phyloP scores from a whole-genome alignment of 2,329 filamentous ascomycete genomes.

The Fusarium subglutinans region DNA sequence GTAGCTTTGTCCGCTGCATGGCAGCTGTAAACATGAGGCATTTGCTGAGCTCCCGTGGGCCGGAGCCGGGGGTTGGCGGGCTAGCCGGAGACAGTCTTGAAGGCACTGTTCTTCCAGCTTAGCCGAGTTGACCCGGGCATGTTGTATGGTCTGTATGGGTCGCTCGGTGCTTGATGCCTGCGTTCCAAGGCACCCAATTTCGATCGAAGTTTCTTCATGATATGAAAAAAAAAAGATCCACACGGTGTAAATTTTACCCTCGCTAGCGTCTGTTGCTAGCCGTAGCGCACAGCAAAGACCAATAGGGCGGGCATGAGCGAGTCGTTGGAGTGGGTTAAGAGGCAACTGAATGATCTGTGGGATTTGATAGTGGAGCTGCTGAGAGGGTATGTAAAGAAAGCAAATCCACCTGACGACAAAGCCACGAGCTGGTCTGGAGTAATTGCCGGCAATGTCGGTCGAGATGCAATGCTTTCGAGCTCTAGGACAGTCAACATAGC shows the following conservation, averaged over 20 bases:
- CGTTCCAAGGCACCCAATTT: slow-evolving; percentile 40
- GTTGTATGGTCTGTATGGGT: slow-evolving; percentile 13
- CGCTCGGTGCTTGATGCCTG: slow-evolving; percentile 37
- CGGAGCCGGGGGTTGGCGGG: slow-evolving; percentile 41
- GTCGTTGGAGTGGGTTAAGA: slow-evolving; percentile 32
- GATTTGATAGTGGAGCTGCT: slow-evolving; percentile 39
- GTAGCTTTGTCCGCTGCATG: slow-evolving; percentile 11
- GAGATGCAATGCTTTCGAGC: slow-evolving; percentile 2
- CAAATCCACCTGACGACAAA: slow-evolving; percentile 32
- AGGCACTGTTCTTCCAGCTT: slow-evolving; percentile 39
- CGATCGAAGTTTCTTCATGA: slow-evolving; percentile 24
- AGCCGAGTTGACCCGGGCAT: slow-evolving; percentile 42
- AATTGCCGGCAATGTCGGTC: slow-evolving; percentile 16
- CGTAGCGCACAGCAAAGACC: slow-evolving; percentile 31
- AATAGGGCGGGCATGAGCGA: slow-evolving; percentile 29
- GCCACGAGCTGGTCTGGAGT: slow-evolving; percentile 14
- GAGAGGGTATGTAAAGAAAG: slow-evolving; percentile 43
- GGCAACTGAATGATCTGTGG: slow-evolving; percentile 30
- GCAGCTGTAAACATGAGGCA: slow-evolving; percentile 39
- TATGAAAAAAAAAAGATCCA: slow-evolving; percentile 28
- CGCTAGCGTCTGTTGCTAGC: slow-evolving; percentile 34
- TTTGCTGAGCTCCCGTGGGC: slow-evolving; percentile 46
- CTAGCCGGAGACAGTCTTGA: slow-evolving; percentile 37
- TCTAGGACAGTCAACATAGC: not conserved
- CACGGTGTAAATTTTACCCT: slow-evolving; percentile 47